Conservation (phyloP, 306 rosid species). For the Glycyrrhiza uralensis region DNA sequence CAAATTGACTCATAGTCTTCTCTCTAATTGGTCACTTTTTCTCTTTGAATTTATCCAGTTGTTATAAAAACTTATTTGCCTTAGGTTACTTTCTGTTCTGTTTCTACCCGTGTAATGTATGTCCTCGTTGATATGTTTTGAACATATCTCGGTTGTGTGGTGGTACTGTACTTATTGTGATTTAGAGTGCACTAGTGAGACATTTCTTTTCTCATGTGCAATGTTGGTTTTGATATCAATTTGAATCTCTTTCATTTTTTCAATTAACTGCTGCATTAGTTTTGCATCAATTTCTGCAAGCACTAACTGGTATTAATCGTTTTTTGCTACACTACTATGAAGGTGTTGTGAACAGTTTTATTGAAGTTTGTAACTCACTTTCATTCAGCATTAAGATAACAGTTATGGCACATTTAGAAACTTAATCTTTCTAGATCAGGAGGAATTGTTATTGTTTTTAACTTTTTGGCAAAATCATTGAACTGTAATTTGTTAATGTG, state of each 20-base stretch:
- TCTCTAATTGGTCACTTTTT: neutral
- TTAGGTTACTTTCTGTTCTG: neutral
- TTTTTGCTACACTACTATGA: neutral
- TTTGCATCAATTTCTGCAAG: too few species aligned
- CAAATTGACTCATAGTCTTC: neutral
- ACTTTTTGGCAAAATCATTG: neutral
- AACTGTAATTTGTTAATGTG: neutral
- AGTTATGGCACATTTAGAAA: neutral
- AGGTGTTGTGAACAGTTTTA: neutral
- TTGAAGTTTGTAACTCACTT: neutral
- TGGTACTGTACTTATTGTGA: neutral
- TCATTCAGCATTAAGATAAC: neutral
- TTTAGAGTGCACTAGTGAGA: neutral
- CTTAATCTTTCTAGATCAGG: neutral
- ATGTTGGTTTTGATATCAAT: neutral
- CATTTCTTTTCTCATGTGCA: neutral
- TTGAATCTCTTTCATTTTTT: neutral
- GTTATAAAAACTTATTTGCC: neutral
- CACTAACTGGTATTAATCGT: neutral
- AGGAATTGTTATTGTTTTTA: neutral
- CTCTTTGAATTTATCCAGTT: neutral
- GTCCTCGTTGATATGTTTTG: neutral
- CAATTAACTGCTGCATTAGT: too few species aligned
- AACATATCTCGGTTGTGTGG: neutral
- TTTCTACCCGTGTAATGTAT: neutral